phyloP scores from a whole-genome alignment of 2,329 filamentous ascomycete genomes.

The Phaeosphaeria sp. region DNA sequence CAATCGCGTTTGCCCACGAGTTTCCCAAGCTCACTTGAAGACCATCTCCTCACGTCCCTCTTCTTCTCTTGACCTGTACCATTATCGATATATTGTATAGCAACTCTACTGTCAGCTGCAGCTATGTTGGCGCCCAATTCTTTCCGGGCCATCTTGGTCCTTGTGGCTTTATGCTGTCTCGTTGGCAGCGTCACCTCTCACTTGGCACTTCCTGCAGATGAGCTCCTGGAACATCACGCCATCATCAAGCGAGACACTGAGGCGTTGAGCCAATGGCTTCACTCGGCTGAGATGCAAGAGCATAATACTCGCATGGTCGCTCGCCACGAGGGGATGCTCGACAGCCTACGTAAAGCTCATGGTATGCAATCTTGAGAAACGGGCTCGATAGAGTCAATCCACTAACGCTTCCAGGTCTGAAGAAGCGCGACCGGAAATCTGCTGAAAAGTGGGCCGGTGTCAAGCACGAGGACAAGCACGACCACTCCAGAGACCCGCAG shows the following conservation, averaged over 20 bases:
- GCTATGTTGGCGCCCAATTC: neutral
- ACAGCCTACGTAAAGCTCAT: slow-evolving; percentile 9
- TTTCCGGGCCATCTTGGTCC: neutral
- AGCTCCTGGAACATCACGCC: neutral
- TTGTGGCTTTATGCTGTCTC: neutral
- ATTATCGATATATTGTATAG: no score
- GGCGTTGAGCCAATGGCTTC: slow-evolving; percentile 2
- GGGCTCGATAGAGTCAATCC: neutral
- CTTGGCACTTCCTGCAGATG: neutral
- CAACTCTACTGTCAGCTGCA: no score
- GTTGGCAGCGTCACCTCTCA: neutral
- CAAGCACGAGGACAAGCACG: slow-evolving; percentile 24
- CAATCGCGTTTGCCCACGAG: no score
- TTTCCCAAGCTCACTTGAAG: no score
- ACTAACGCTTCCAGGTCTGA: neutral
- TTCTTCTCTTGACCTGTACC: no score
- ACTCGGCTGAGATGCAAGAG: slow-evolving; percentile 3
- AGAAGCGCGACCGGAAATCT: slow-evolving; percentile 1
- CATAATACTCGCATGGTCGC: slow-evolving; percentile 6
- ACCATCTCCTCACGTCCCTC: no score
- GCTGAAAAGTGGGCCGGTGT: slow-evolving; percentile 23
- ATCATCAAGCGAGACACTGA: slow-evolving; percentile 2
- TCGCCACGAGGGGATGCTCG: slow-evolving; percentile 5
- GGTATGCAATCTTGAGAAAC: neutral
- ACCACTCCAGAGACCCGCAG: slow-evolving; percentile 10